Evolutionary conservation across 2,329 filamentous ascomycete species (phyloP).

Genomic region (Xylariaceae sp.): DNA sequence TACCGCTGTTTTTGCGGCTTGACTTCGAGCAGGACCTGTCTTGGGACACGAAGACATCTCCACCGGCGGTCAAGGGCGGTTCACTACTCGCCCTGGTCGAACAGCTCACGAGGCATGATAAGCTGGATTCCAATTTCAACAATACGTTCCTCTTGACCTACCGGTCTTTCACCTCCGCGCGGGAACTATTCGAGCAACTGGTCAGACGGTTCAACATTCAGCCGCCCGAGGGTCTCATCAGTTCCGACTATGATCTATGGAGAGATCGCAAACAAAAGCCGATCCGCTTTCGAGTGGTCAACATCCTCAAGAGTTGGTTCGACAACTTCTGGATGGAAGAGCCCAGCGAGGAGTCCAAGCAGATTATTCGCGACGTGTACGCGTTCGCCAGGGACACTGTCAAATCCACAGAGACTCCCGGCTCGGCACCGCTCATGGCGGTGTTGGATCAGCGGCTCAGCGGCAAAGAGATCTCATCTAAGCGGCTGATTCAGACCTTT

Average conservation of each 20-base stretch:
- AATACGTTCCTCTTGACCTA: slow-evolving; percentile 97
- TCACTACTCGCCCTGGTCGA: slow-evolving; percentile 85
- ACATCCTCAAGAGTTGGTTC: slow-evolving; percentile 97
- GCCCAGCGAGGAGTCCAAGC: slow-evolving; percentile 71
- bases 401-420: slow-evolving; percentile 87
- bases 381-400: slow-evolving; percentile 87
- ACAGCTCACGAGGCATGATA: slow-evolving; percentile 91
- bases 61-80: slow-evolving; percentile 76
- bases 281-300: slow-evolving; percentile 92
- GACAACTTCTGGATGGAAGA: slow-evolving; percentile 99
- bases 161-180: slow-evolving; percentile 83
- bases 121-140: slow-evolving; percentile 90
- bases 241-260: slow-evolving; percentile 77
- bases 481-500: slow-evolving; percentile 79
- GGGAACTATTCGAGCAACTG: slow-evolving; percentile 86
- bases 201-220: slow-evolving; percentile 90
- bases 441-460: slow-evolving; percentile 82
- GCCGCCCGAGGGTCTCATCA: slow-evolving; percentile 72
- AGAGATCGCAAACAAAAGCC: slow-evolving; percentile 91
- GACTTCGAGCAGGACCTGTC: slow-evolving; percentile 85
- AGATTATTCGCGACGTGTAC: slow-evolving; percentile 81
- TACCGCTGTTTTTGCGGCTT: slow-evolving; percentile 74
- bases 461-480: slow-evolving; percentile 79
- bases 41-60: slow-evolving; percentile 75
- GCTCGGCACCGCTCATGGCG: slow-evolving; percentile 74